phyloP scores from a whole-genome alignment of 208 protist genomes.

The Trypanosoma mega region DNA sequence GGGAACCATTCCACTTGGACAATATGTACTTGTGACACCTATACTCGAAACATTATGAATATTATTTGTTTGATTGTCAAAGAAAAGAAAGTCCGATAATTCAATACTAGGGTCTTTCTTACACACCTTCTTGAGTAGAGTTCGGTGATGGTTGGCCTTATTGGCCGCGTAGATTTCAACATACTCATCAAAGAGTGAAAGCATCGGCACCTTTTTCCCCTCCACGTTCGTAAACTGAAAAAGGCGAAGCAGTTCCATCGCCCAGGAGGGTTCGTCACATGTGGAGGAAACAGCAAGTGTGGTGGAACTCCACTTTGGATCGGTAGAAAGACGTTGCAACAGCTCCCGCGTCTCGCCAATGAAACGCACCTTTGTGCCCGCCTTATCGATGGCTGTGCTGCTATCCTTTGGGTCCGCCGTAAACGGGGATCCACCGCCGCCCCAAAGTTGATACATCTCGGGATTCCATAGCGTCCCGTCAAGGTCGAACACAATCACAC shows the following conservation, averaged over 20 bases:
- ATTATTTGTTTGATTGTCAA: conserved; percentile 90
- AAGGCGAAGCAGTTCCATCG: conserved; percentile 63
- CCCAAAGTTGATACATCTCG: conserved; percentile 89
- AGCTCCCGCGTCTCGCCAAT: conserved; percentile 79
- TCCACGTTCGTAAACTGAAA: conserved; percentile 48
- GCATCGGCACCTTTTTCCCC: conserved; percentile 51
- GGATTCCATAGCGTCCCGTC: conserved; percentile 90
- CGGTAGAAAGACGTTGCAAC: conserved; percentile 48
- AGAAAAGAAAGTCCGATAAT: conserved; percentile 87
- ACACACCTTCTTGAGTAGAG: conserved; percentile 44
- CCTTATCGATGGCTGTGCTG: conserved; percentile 55
- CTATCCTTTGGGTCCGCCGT: conserved; percentile 32
- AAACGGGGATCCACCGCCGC: conserved; percentile 78
- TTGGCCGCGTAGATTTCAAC: conserved; percentile 77
- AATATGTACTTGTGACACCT: conserved; percentile 80
- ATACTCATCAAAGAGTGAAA: conserved; percentile 64
- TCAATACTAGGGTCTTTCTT: conserved; percentile 39
- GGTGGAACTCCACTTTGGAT: conserved; percentile 52
- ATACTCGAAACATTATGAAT: conserved; percentile 61
- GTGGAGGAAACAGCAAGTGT: conserved; percentile 80
- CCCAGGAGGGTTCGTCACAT: conserved; percentile 87
- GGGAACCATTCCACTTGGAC: conserved; percentile 64
- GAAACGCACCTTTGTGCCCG: conserved; percentile 54
- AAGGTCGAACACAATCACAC: conserved; percentile 89
- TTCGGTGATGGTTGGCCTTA: conserved; percentile 69